Conservation (phyloP, 495 filamentous ascomycete genomes). For the Penicillium paradoxum region DNA sequence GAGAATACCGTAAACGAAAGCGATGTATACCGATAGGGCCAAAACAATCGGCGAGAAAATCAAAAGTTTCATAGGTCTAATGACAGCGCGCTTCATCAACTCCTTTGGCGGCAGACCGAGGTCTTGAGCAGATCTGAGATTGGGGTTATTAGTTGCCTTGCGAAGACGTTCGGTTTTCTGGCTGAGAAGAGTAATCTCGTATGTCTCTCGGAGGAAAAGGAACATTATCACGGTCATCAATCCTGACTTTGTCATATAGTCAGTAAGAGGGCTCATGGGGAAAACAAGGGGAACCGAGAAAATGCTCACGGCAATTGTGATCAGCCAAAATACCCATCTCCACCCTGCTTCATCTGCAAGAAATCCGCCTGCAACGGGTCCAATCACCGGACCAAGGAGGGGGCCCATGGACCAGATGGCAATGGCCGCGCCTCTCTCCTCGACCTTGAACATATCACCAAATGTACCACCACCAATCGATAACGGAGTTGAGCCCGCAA, state of each 20-base stretch:
- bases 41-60: constrained; percentile 58
- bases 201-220: constrained; percentile 9
- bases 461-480: not conserved
- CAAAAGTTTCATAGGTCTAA: constrained; percentile 4
- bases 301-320: not conserved
- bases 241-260: not conserved
- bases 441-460: not conserved
- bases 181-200: not conserved
- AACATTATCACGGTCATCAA: not conserved
- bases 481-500: not conserved
- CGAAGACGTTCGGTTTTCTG: not conserved
- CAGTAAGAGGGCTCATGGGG: no score
- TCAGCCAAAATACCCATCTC: not conserved
- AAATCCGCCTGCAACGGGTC: not conserved
- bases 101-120: not conserved
- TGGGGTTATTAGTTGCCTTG: not conserved
- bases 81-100: constrained; percentile 6
- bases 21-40: constrained; percentile 52
- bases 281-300: not conserved
- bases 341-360: not conserved
- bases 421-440: not conserved
- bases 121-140: not conserved
- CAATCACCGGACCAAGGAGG: not conserved
- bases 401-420: not conserved
- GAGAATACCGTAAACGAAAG: constrained; percentile 56